Conservation (phyloP, 208 protist species). For the Leishmania major region DNA sequence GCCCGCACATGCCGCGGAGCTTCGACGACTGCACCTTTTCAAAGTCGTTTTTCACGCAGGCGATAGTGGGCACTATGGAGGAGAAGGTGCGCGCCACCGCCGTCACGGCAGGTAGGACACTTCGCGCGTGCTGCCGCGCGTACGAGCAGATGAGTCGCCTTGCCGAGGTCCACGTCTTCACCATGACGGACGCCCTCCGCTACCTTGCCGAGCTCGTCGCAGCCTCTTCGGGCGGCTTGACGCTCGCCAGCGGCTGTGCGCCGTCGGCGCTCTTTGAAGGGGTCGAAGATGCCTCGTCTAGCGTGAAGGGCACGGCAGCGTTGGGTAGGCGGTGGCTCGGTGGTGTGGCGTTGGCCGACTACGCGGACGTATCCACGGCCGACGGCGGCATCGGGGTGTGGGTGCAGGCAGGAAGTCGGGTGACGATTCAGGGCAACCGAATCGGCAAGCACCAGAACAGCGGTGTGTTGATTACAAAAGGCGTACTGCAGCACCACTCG, state of each 20-base stretch:
- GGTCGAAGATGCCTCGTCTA: too few relatives aligned
- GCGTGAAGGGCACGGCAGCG: background rate
- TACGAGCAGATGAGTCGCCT: slow-evolving; percentile 53
- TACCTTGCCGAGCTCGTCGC: slow-evolving; percentile 58
- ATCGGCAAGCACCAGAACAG: slow-evolving; percentile 58
- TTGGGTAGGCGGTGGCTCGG: slow-evolving; percentile 21
- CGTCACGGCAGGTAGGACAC: background rate
- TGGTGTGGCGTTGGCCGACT: slow-evolving; percentile 44
- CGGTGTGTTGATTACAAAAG: slow-evolving; percentile 63
- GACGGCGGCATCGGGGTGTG: slow-evolving; percentile 86
- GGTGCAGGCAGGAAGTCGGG: slow-evolving; percentile 68
- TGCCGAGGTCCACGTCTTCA: slow-evolving; percentile 45
- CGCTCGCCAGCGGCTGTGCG: slow-evolving; percentile 48
- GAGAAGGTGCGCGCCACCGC: background rate
- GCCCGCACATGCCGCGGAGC: slow-evolving; percentile 47
- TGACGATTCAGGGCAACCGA: slow-evolving; percentile 47
- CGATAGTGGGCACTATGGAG: slow-evolving; percentile 5
- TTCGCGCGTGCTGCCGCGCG: slow-evolving; percentile 19
- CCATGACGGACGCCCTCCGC: slow-evolving; percentile 50
- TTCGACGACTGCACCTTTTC: slow-evolving; percentile 40
- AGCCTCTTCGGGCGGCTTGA: slow-evolving; percentile 55
- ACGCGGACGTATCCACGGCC: slow-evolving; percentile 54
- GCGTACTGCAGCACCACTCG: slow-evolving; percentile 58
- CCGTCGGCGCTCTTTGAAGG: slow-evolving; percentile 26
- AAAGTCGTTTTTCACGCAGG: slow-evolving; percentile 20